These are phyloP conservation scores for Dactylellina haptotyla DNA, from an alignment of 2,329 filamentous ascomycete genomes.

Conservation along the genomic window DNA sequence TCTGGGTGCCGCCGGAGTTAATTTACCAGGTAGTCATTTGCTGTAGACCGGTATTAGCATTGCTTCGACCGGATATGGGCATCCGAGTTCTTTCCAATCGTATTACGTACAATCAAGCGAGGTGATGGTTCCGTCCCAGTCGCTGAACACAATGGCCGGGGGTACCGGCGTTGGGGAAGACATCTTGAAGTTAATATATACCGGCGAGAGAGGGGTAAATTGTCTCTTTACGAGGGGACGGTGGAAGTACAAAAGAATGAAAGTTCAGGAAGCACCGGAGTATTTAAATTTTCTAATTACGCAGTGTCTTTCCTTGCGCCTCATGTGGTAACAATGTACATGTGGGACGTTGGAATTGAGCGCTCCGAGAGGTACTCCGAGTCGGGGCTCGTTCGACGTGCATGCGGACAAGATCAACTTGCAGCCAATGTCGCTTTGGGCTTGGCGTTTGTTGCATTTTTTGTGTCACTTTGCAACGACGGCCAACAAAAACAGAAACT, in stretches of 20 bases:
- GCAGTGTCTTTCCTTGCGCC: no score
- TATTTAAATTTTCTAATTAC: no score
- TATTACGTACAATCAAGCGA: conserved; percentile 47
- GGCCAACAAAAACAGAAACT: conserved; percentile 7
- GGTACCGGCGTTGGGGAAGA: conserved; percentile 56
- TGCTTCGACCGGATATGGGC: background rate
- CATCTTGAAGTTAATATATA: conserved; percentile 23
- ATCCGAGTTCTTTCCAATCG: background rate
- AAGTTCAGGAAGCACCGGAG: background rate
- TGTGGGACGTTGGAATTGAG: background rate
- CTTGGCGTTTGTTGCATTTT: conserved; percentile 44
- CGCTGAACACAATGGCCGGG: conserved; percentile 93
- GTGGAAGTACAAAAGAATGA: background rate
- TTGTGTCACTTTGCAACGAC: conserved; percentile 17
- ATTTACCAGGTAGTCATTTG: conserved; percentile 53
- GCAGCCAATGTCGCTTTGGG: conserved; percentile 4
- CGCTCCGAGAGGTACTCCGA: background rate
- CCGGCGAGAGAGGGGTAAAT: background rate
- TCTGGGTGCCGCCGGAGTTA: background rate
- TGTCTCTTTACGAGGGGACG: background rate
- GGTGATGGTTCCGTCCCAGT: conserved; percentile 84
- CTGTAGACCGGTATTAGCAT: conserved; percentile 19
- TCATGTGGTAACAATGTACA: no score
- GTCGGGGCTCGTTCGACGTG: background rate
- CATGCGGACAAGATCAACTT: conserved; percentile 2